phyloP scores from a whole-genome alignment of 106 monocot genomes.

The Xerophyta viscosa region DNA sequence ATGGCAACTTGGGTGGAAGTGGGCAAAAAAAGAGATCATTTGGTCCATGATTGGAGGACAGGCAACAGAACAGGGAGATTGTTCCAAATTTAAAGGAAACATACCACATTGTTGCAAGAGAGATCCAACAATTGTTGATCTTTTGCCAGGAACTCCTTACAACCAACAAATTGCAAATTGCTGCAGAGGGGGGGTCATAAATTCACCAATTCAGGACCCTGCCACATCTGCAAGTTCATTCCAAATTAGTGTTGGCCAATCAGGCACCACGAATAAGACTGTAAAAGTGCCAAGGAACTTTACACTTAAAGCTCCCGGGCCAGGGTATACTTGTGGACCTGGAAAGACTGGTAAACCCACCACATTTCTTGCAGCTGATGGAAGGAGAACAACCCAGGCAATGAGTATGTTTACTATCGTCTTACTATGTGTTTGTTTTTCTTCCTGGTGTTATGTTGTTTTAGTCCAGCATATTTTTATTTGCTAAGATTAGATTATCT shows the following conservation, averaged over 20 bases:
- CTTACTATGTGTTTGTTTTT: background rate
- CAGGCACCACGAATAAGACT: conserved; percentile 70
- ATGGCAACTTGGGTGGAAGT: conserved; percentile 72
- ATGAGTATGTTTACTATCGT: conserved; percentile 39
- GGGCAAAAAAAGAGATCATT: conserved; percentile 74
- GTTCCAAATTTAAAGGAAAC: conserved; percentile 57
- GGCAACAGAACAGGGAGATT: conserved; percentile 71
- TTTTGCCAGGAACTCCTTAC: conserved; percentile 72
- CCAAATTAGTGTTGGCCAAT: conserved; percentile 55
- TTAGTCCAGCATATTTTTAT: too few relatives aligned
- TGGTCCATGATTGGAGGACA: conserved; percentile 67
- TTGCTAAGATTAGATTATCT: background rate
- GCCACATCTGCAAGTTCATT: conserved; percentile 50
- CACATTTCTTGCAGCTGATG: conserved; percentile 48
- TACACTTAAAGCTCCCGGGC: conserved; percentile 60
- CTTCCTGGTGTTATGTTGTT: background rate
- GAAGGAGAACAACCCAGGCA: conserved; percentile 78
- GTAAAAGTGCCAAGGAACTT: conserved; percentile 61
- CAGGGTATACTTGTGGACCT: conserved; percentile 67
- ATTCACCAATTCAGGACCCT: conserved; percentile 60
- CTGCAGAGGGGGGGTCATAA: conserved; percentile 75
- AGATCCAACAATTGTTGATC: conserved; percentile 52
- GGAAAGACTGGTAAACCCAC: conserved; percentile 51
- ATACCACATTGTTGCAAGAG: conserved; percentile 65
- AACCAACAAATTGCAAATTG: conserved; percentile 79